A percentile compares a stretch with the other conserved stretches of the same genome.
These are phyloP conservation scores for Mycena polygramma DNA, from an alignment of 768 basidiomycete genomes.

Conservation along the genomic window DNA sequence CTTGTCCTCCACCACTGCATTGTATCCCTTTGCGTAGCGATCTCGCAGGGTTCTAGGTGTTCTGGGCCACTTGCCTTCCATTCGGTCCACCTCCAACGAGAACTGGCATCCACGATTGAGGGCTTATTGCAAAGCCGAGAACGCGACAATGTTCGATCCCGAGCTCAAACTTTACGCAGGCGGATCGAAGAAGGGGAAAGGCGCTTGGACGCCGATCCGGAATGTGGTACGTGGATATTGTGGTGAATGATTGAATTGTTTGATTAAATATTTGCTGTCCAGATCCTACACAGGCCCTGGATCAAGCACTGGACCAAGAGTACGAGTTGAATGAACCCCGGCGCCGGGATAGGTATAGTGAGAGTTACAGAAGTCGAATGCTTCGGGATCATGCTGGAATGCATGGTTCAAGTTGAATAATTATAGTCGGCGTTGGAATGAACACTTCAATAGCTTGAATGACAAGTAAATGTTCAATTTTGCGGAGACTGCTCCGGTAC, in stretches of 20 bases:
- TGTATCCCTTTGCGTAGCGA: too few species aligned
- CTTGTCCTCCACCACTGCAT: too few species aligned
- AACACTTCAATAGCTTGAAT: too few species aligned
- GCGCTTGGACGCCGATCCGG: not conserved
- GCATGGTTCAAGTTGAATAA: too few species aligned
- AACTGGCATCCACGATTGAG: slow-evolving; percentile 1
- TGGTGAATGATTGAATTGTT: not conserved
- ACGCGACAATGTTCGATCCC: not conserved
- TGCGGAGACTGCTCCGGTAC: too few species aligned
- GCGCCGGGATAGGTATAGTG: not conserved
- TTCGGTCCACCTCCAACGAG: too few species aligned
- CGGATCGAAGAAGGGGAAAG: not conserved
- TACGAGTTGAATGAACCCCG: slow-evolving; percentile 2
- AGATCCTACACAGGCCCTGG: not conserved
- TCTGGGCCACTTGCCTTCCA: too few species aligned
- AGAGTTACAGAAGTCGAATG: slow-evolving; percentile 4
- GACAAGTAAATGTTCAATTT: too few species aligned
- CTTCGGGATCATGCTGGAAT: not conserved
- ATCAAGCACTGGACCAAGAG: not conserved
- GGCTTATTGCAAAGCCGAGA: too few species aligned
- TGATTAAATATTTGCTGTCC: not conserved
- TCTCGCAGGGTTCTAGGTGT: too few species aligned
- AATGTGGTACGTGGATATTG: not conserved
- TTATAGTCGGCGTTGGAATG: too few species aligned
- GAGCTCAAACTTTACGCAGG: slow-evolving; percentile 9